Percentiles rank a stretch among this genome's conserved stretches.
phyloP scores from a whole-genome alignment of 176 grass and related monocot species.

The Cymbopogon citratus region DNA sequence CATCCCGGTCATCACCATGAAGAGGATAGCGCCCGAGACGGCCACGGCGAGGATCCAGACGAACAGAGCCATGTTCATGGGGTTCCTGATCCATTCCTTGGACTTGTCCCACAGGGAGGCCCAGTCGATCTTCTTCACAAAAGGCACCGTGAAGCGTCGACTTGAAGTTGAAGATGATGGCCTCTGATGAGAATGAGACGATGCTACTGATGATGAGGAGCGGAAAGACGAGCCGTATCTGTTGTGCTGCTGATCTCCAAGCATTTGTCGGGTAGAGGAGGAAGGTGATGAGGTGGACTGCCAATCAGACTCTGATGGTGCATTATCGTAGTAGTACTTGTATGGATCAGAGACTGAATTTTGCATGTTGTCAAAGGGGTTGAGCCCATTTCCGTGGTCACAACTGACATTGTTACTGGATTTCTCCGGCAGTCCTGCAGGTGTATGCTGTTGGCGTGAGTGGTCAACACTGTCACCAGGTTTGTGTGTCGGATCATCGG shows the following conservation, averaged over 20 bases:
- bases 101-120: conserved; percentile 32
- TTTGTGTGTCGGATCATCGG: too few species aligned
- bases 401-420: too few species aligned
- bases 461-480: too few species aligned
- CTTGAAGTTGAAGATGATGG: background rate
- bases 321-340: background rate
- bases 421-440: too few species aligned
- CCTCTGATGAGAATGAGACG: background rate
- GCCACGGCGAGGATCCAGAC: conserved; percentile 50
- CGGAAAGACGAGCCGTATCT: background rate
- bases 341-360: background rate
- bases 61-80: conserved; percentile 55
- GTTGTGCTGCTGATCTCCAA: background rate
- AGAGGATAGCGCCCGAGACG: conserved; percentile 69
- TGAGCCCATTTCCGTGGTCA: background rate
- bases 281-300: background rate
- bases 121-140: conserved; percentile 65
- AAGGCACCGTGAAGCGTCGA: conserved; percentile 21
- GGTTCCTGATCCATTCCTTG: conserved; percentile 65
- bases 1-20: conserved; percentile 85
- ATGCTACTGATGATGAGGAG: background rate
- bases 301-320: background rate
- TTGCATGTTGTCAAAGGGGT: background rate
- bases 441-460: too few species aligned
- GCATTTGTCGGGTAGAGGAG: background rate